phyloP scores from a whole-genome alignment of 306 rosid species.

The Medicago truncatula region MtrunA17r5.0-ANR NC_053048.1:2693501-2694000 shows the following conservation, averaged over 20 bases:
- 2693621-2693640: slow-evolving; percentile 5
- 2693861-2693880: slow-evolving; percentile 78
- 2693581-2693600: slow-evolving; percentile 50
- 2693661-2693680: slow-evolving; percentile 28
- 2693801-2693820: slow-evolving; percentile 39
- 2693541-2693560: slow-evolving; percentile 51
- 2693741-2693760: slow-evolving; percentile 82
- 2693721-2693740: slow-evolving; percentile 64
- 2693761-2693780: slow-evolving; percentile 30
- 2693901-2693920: slow-evolving; percentile 51
- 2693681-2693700: slow-evolving; percentile 52
- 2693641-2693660: slow-evolving; percentile 9
- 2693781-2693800: slow-evolving; percentile 40
- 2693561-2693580: slow-evolving; percentile 53
- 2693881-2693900: slow-evolving; percentile 72
- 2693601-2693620: slow-evolving; percentile 42
- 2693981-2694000: slow-evolving; percentile 43
- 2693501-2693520: slow-evolving; percentile 35
- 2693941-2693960: slow-evolving; percentile 47
- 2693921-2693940: slow-evolving; percentile 45
- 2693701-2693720: slow-evolving; percentile 50
- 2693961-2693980: slow-evolving; percentile 63
- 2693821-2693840: slow-evolving; percentile 41
- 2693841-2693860: slow-evolving; percentile 70
- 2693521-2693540: slow-evolving; percentile 54